Evolutionary conservation across 441 rosid genomes (phyloP).

Genomic region (Brassica balearica): DNA sequence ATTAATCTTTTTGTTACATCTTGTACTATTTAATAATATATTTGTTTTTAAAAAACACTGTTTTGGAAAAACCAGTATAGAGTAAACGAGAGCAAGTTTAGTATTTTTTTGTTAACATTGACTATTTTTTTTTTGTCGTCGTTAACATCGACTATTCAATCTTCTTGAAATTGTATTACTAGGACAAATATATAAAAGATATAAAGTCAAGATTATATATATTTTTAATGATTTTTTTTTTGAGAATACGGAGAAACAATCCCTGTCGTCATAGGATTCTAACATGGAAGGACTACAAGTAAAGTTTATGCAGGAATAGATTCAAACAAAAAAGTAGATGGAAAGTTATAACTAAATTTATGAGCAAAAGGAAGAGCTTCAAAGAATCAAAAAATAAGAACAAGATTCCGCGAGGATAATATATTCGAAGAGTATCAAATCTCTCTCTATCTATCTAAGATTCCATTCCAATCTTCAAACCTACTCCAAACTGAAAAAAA

Average conservation of each 20-base stretch:
- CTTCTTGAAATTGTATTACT: background rate
- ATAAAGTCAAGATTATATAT: background rate
- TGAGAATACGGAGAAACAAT: background rate
- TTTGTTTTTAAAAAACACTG: background rate
- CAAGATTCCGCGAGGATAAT: conserved; percentile 52
- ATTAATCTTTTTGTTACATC: background rate
- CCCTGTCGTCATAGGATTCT: conserved; percentile 35
- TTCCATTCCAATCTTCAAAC: conserved; percentile 48
- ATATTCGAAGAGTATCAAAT: conserved; percentile 50
- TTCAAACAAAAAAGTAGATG: conserved; percentile 32
- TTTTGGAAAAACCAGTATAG: background rate
- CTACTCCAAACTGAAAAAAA: conserved; percentile 46
- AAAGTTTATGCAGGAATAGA: conserved; percentile 29
- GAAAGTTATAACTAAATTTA: conserved; percentile 33
- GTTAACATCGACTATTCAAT: background rate
- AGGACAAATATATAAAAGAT: background rate
- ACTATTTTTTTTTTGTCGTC: background rate
- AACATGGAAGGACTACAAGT: conserved; percentile 27
- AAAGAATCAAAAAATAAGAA: conserved; percentile 48
- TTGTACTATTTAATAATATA: background rate
- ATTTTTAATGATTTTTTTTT: background rate
- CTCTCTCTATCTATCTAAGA: conserved; percentile 40
- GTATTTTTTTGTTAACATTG: background rate
- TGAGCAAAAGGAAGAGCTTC: conserved; percentile 38
- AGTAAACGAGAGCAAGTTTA: background rate